phyloP scores from a whole-genome alignment of 1,284 basidiomycete genomes.

The Malassezia globosa region DNA sequence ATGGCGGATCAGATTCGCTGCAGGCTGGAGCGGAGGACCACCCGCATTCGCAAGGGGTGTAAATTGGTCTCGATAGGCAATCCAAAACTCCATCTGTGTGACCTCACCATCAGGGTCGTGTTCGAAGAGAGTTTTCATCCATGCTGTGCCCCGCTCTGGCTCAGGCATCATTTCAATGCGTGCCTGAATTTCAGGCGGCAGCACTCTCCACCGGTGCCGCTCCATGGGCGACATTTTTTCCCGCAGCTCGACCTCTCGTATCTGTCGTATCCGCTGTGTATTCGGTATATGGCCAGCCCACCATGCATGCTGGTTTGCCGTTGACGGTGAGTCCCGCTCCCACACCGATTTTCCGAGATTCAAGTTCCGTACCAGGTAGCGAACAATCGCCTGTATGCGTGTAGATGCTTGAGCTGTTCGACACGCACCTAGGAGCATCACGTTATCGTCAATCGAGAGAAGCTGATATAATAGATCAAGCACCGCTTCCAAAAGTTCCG shows the following conservation, averaged over 20 bases:
- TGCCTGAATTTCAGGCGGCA: slow-evolving; percentile 21
- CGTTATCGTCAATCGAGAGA: slow-evolving; percentile 32
- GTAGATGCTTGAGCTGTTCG: not conserved
- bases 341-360: slow-evolving; percentile 28
- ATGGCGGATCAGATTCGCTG: slow-evolving; percentile 76
- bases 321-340: slow-evolving; percentile 25
- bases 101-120: slow-evolving; percentile 61
- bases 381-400: slow-evolving; percentile 16
- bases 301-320: slow-evolving; percentile 15
- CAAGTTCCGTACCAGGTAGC: slow-evolving; percentile 28
- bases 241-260: slow-evolving; percentile 17
- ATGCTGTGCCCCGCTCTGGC: slow-evolving; percentile 33
- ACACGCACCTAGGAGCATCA: slow-evolving; percentile 22
- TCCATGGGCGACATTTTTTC: slow-evolving; percentile 16
- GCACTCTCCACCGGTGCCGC: slow-evolving; percentile 21
- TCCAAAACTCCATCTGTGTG: slow-evolving; percentile 83
- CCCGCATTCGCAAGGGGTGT: slow-evolving; percentile 47
- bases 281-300: slow-evolving; percentile 9
- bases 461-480: slow-evolving; percentile 41
- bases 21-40: slow-evolving; percentile 59
- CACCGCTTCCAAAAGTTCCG: slow-evolving; percentile 33
- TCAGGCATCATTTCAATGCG: slow-evolving; percentile 23
- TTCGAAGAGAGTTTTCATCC: slow-evolving; percentile 65
- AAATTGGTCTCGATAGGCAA: slow-evolving; percentile 61
- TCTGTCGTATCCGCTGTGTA: slow-evolving; percentile 1